Evolutionary conservation across 768 basidiomycete genomes (phyloP).

Genomic region (Kwoniella botswanensis): DNA sequence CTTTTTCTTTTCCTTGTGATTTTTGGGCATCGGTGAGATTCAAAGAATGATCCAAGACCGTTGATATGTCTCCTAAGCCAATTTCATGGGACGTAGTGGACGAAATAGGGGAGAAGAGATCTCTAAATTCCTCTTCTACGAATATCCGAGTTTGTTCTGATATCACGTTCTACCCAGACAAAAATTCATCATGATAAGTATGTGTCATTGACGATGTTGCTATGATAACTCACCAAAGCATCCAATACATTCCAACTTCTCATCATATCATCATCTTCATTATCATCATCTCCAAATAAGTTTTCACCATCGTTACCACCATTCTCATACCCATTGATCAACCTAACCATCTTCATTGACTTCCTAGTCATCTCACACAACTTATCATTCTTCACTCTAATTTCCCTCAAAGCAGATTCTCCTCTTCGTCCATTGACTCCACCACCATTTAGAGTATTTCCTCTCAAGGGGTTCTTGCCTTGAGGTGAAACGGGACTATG

Average conservation of each 20-base stretch:
- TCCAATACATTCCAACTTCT: conserved; percentile 41
- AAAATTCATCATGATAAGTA: not conserved
- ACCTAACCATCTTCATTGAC: conserved; percentile 24
- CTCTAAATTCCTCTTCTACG: conserved; percentile 43
- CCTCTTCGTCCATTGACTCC: not conserved
- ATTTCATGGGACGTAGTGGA: not conserved
- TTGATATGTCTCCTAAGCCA: not conserved
- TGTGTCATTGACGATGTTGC: too few species aligned
- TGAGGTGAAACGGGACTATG: not conserved
- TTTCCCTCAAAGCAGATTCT: conserved; percentile 17
- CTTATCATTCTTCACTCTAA: conserved; percentile 20
- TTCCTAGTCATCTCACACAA: conserved; percentile 19
- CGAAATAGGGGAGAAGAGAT: conserved; percentile 33
- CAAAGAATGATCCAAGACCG: not conserved
- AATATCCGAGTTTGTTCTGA: conserved; percentile 40
- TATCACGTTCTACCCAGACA: conserved; percentile 32
- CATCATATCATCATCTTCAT: conserved; percentile 36
- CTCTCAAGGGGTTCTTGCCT: not conserved
- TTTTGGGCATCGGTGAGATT: not conserved
- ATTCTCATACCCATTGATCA: conserved; percentile 41
- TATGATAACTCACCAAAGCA: conserved; percentile 40
- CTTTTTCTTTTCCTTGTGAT: not conserved
- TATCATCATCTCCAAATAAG: conserved; percentile 14
- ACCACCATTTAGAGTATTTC: not conserved
- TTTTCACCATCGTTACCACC: conserved; percentile 17